These are phyloP conservation scores for Solanum hybrid DNA, from an alignment of 305 asterid species.

Conservation along the genomic window DNA sequence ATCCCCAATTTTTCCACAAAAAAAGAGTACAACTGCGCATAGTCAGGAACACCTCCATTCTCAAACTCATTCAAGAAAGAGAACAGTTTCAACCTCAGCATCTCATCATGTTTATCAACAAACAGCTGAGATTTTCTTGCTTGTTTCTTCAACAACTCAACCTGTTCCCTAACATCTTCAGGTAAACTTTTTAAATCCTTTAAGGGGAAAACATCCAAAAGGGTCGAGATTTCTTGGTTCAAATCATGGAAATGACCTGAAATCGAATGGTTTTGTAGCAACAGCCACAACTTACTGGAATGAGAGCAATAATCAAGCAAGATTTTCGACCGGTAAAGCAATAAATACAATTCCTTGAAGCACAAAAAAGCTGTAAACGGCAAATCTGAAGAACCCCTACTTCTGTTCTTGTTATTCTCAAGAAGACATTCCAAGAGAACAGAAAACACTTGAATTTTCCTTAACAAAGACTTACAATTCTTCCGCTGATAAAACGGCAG, in stretches of 20 bases:
- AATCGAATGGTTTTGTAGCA: constrained; percentile 63
- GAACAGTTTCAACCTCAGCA: constrained; percentile 45
- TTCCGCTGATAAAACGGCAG: constrained; percentile 41
- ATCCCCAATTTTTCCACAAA: constrained; percentile 51
- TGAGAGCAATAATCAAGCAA: constrained; percentile 60
- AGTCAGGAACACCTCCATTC: constrained; percentile 46
- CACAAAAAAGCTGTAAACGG: constrained; percentile 45
- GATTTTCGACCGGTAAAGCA: constrained; percentile 70
- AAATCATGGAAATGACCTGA: constrained; percentile 80
- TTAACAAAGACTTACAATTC: constrained; percentile 53
- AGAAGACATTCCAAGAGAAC: constrained; percentile 48
- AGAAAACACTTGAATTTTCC: constrained; percentile 57
- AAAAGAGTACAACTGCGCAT: constrained; percentile 30
- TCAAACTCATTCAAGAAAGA: constrained; percentile 62
- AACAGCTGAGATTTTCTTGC: constrained; percentile 42
- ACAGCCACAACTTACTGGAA: constrained; percentile 75
- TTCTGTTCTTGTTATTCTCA: constrained; percentile 5
- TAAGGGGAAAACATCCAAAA: constrained; percentile 77
- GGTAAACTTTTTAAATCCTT: constrained; percentile 29
- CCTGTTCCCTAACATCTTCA: constrained; percentile 61
- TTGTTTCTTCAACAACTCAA: constrained; percentile 54
- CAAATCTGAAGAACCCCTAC: constrained; percentile 19
- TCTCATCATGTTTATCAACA: constrained; percentile 56
- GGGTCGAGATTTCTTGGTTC: constrained; percentile 73
- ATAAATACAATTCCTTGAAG: constrained; percentile 86